A percentile compares a stretch with the other conserved stretches of the same genome.
These are phyloP conservation scores for Mycocentrospora acerina DNA, from an alignment of 2,329 filamentous ascomycete genomes.

Conservation along the genomic window DNA sequence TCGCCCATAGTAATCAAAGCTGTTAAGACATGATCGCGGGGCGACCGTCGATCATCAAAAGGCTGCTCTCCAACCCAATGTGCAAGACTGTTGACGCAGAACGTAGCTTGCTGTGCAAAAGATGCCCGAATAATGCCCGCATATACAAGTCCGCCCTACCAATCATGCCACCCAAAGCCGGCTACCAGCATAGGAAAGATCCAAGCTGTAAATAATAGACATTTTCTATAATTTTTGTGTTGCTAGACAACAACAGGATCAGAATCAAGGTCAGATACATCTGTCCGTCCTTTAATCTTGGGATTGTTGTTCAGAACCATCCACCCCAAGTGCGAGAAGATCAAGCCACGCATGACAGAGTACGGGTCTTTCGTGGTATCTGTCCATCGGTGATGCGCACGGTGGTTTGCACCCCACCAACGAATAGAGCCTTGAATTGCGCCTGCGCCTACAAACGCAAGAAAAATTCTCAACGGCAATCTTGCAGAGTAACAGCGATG, in stretches of 20 bases:
- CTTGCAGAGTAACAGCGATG: conserved; percentile 49
- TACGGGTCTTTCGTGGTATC: conserved; percentile 55
- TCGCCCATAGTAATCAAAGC: conserved; percentile 45
- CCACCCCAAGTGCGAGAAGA: conserved; percentile 53
- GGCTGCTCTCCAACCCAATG: conserved; percentile 54
- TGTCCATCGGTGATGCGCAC: conserved; percentile 53
- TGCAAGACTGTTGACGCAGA: conserved; percentile 55
- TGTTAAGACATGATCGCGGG: conserved; percentile 42
- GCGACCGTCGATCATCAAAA: conserved; percentile 42
- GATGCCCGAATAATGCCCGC: conserved; percentile 52
- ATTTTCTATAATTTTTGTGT: conserved; percentile 49
- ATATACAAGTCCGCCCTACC: conserved; percentile 51
- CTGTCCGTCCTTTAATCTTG: conserved; percentile 51
- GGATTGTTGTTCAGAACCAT: conserved; percentile 55
- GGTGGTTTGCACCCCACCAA: conserved; percentile 52
- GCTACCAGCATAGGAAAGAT: conserved; percentile 49
- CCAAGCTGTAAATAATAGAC: conserved; percentile 45
- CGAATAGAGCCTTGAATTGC: conserved; percentile 52
- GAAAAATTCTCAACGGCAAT: conserved; percentile 47
- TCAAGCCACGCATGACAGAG: conserved; percentile 50
- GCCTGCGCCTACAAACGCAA: conserved; percentile 49
- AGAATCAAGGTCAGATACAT: conserved; percentile 53
- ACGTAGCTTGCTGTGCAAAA: conserved; percentile 54
- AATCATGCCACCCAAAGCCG: conserved; percentile 52
- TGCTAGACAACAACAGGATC: conserved; percentile 53